Evolutionary conservation across 129 eudicot genomes (phyloP), one percentile per base, ranked within the genome.

Genomic region (Solidago caesia): DNA sequence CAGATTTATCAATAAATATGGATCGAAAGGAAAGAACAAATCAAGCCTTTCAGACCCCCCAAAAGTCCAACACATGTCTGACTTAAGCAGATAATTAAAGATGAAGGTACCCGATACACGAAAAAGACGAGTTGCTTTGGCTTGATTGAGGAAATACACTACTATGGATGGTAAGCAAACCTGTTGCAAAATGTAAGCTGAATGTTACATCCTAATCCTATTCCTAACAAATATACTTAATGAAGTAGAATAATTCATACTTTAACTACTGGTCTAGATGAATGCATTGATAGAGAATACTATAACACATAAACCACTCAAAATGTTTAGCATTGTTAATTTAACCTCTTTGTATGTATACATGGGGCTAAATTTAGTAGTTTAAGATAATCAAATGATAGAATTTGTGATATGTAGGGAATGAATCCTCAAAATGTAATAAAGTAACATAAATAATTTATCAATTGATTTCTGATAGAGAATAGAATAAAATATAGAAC

Each of bases 151-250:
- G 72, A 95, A 95, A 71, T 95, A 97, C 16, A 85, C 90, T 43
- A 95, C 99, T 80, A 95, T 95, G 25, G 96, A 95, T n/a, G 97
- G 97, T 82, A 95, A 71, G 85, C 99, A 95, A 63, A 95, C 99
- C 99, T 95, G 80, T 33, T 44, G 16, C 44, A 51, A 47, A 2
- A 49, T 67, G 44, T 41, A 70, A 67, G 3, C 15, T 57, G 8
- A 68, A 44, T 8, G 5, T 46, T 74, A 62, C 15, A 12, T 53
- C 5, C 15, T 12, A 53, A 53, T 53, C 15, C 39, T 29, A 29
- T 29, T 29, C 39, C 39, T 29, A 2, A 29, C 2, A 29, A n/a
- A n/a, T 29, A 29, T 29, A 29, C 39, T 1, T 29, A 29, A 29
- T 29, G 2, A 29, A 29, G 1, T 1, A 29, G 39, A 29, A 29